Evolutionary conservation across 352 stramenopile genomes (phyloP).

Genomic region (Blastocystis sp.): DNA sequence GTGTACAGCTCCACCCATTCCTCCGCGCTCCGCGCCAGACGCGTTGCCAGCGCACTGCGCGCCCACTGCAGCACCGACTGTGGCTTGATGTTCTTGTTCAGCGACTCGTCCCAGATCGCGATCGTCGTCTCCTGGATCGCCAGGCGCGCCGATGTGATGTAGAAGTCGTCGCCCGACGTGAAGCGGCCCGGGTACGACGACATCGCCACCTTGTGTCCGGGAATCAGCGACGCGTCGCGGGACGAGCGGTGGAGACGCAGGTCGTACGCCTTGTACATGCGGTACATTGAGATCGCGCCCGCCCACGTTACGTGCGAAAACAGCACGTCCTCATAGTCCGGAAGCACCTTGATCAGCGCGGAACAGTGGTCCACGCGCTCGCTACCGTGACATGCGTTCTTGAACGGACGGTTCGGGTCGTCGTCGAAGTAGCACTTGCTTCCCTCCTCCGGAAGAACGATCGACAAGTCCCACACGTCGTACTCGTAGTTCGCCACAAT

Average conservation of each 20-base stretch:
- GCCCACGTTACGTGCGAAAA: constrained; percentile 68
- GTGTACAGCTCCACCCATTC: constrained; percentile 64
- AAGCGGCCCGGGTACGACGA: constrained; percentile 67
- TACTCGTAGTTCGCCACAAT: constrained; percentile 61
- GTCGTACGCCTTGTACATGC: constrained; percentile 69
- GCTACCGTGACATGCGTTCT: constrained; percentile 9
- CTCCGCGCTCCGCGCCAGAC: constrained; percentile 11
- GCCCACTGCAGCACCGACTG: constrained; percentile 65
- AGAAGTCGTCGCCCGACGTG: constrained; percentile 68
- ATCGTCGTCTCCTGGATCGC: constrained; percentile 66
- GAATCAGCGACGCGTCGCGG: constrained; percentile 58
- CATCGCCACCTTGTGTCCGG: constrained; percentile 60
- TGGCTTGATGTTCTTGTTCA: constrained; percentile 64
- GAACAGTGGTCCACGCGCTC: constrained; percentile 62
- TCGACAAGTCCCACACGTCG: constrained; percentile 57
- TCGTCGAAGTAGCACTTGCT: not conserved
- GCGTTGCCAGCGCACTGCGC: not conserved
- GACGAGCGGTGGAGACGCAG: constrained; percentile 55
- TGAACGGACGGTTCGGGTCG: not conserved
- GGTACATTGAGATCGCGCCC: constrained; percentile 66
- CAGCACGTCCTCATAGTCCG: constrained; percentile 64
- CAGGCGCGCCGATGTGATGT: constrained; percentile 65
- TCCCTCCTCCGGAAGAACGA: constrained; percentile 39
- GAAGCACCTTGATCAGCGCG: constrained; percentile 65
- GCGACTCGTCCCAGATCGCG: constrained; percentile 62